phyloP scores from a whole-genome alignment of 1,139 yeast genomes.

The Sugiyamaella castrensis region DNA sequence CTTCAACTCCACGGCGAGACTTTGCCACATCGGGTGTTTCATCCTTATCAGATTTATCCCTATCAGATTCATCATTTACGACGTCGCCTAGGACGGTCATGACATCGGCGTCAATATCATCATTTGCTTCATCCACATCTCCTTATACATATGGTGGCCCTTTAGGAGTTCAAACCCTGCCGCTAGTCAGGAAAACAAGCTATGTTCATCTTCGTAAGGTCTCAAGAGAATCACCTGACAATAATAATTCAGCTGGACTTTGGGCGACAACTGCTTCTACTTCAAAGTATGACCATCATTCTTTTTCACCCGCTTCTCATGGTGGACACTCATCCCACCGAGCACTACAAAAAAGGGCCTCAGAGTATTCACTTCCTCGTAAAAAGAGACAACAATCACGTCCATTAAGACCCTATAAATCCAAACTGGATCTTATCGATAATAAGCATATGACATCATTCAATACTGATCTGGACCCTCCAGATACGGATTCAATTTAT shows the following conservation, averaged over 20 bases:
- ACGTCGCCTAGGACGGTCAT: background rate
- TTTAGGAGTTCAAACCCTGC: slow-evolving; percentile 7
- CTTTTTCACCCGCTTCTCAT: background rate
- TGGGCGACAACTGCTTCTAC: background rate
- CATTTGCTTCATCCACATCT: slow-evolving; percentile 2
- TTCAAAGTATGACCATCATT: too few relatives aligned
- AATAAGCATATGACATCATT: slow-evolving; percentile 58
- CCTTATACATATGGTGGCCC: slow-evolving; percentile 5
- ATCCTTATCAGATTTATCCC: slow-evolving; percentile 4
- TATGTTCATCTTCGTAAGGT: slow-evolving; percentile 7
- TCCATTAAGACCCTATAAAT: slow-evolving; percentile 35
- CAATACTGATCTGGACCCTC: slow-evolving; percentile 59
- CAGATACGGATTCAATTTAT: slow-evolving; percentile 27
- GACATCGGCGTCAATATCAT: background rate
- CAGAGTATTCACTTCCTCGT: slow-evolving; percentile 12
- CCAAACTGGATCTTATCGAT: slow-evolving; percentile 62
- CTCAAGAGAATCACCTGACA: slow-evolving; percentile 2
- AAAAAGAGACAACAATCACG: slow-evolving; percentile 7
- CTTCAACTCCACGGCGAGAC: too few relatives aligned
- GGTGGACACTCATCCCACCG: background rate
- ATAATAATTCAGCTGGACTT: slow-evolving; percentile 1
- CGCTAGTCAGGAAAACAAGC: slow-evolving; percentile 10
- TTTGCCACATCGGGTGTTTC: slow-evolving; percentile 2
- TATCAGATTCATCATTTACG: background rate
- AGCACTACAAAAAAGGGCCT: slow-evolving; percentile 9